Evolutionary conservation across 768 basidiomycete genomes (phyloP), one percentile per base, ranked within the genome.

Genomic region (Phanerochaete sordida): DNA sequence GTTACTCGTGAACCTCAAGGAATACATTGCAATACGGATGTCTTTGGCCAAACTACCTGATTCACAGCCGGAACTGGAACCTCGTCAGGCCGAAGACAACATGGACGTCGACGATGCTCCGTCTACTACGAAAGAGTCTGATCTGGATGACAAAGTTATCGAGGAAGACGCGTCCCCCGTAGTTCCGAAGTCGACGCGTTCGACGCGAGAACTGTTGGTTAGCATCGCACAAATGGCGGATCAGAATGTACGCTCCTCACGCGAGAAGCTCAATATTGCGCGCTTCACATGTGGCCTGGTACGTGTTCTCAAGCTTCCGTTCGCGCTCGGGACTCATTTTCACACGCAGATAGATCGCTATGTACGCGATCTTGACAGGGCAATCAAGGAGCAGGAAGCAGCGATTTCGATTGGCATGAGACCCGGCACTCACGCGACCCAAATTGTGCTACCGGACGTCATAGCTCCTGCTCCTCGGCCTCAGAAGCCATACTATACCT

Each of bases 201-300:
- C 79, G 21, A 79, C 81, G 7, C 77, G 81, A 21, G 76, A 78
- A 57, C 69, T 87, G 62, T 76, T 91, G 27, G 76, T 82, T 21
- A 76, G 79, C 50, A 80, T 91, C 54, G 84, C 86, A 2, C 78
- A 78, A 62, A 70, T 86, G 8, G 76, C 81, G 13, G 87, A 88
- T 66, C 84, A 87, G 61, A 70, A 84, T 0, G 71, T 87, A 11
- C 81, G 84, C 3, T 80, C 84, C 3, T 83, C 85, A 12, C 87
- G 91, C 62, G 91, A 94, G 70, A 93, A 93, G 69, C 81, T 88
- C 30, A 90, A 85, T 64, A 77, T 93, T 19, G 87, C 90, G 2
- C 82, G 84, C 64, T 81, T 88, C 11, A 83, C 84, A 26, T 83
- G 84, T 64, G 87, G 90, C 65, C 84, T 85, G 35, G 91, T 91